A percentile compares a stretch with the other conserved stretches of the same genome.
Conservation (phyloP, 345 rosid genomes). For the Fremontodendron californicum region DNA sequence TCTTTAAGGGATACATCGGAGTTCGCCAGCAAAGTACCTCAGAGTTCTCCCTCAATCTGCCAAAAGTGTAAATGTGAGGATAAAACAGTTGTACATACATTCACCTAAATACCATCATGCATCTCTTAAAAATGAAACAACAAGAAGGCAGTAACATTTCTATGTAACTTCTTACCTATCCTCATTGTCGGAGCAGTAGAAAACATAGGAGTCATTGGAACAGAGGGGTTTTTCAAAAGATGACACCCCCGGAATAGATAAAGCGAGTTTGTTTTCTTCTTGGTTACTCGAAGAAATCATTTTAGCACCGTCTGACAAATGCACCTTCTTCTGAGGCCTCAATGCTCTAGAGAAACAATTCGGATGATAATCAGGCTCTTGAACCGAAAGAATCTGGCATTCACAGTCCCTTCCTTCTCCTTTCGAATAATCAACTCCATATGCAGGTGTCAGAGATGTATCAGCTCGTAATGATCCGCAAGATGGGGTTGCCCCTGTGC, state of each 20-base stretch:
- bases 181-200: conserved; percentile 21
- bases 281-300: conserved; percentile 17
- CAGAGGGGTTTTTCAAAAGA: conserved; percentile 23
- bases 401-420: conserved; percentile 25
- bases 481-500: conserved; percentile 38
- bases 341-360: conserved; percentile 41
- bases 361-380: conserved; percentile 32
- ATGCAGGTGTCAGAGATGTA: conserved; percentile 20
- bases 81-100: not conserved
- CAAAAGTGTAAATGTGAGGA: not conserved
- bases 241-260: conserved; percentile 23
- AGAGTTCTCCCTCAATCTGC: conserved; percentile 48
- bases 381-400: conserved; percentile 15
- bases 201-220: conserved; percentile 21
- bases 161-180: conserved; percentile 33
- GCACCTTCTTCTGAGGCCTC: conserved; percentile 29
- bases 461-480: conserved; percentile 33
- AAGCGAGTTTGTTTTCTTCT: conserved; percentile 30
- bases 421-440: conserved; percentile 25
- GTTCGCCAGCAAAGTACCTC: conserved; percentile 61
- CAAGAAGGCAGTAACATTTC: not conserved
- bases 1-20: conserved; percentile 35
- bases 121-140: not conserved
- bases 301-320: conserved; percentile 18
- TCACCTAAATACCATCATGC: not conserved